These are phyloP conservation scores for Fusarium agapanthi DNA, from an alignment of 2,329 filamentous ascomycete genomes.

Conservation along the genomic window DNA sequence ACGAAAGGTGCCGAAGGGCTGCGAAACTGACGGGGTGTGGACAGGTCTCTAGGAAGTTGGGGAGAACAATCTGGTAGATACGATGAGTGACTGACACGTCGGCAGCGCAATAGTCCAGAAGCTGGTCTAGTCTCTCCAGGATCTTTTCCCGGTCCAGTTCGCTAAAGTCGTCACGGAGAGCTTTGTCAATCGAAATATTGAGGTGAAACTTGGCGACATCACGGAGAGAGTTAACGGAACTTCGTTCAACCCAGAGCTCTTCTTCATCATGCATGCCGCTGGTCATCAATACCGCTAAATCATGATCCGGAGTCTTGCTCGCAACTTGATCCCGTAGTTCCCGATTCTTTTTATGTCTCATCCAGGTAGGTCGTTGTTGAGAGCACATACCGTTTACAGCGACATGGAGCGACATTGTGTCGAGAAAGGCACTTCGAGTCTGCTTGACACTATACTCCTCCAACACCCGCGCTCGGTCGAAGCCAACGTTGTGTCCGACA, in stretches of 20 bases:
- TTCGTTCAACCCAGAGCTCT: slow-evolving; percentile 93
- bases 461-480: slow-evolving; percentile 85
- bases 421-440: slow-evolving; percentile 85
- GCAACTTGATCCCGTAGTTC: slow-evolving; percentile 84
- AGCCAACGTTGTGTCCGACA: slow-evolving; percentile 95
- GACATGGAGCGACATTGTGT: slow-evolving; percentile 98
- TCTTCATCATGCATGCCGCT: slow-evolving; percentile 84
- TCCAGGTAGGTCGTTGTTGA: slow-evolving; percentile 93
- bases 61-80: slow-evolving; percentile 94
- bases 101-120: slow-evolving; percentile 93
- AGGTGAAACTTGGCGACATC: slow-evolving; percentile 98
- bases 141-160: slow-evolving; percentile 79
- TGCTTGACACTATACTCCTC: slow-evolving; percentile 91
- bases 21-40: slow-evolving; percentile 98
- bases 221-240: slow-evolving; percentile 91
- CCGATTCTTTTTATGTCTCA: slow-evolving; percentile 91
- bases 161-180: slow-evolving; percentile 85
- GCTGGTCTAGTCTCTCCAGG: slow-evolving; percentile 75
- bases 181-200: slow-evolving; percentile 89
- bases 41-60: slow-evolving; percentile 86
- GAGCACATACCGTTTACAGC: slow-evolving; percentile 99
- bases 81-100: slow-evolving; percentile 93
- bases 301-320: slow-evolving; percentile 73
- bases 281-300: slow-evolving; percentile 76
- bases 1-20: slow-evolving; percentile 89